phyloP scores from a whole-genome alignment of 2,329 filamentous ascomycete genomes.

The Exophiala mesophila region DNA sequence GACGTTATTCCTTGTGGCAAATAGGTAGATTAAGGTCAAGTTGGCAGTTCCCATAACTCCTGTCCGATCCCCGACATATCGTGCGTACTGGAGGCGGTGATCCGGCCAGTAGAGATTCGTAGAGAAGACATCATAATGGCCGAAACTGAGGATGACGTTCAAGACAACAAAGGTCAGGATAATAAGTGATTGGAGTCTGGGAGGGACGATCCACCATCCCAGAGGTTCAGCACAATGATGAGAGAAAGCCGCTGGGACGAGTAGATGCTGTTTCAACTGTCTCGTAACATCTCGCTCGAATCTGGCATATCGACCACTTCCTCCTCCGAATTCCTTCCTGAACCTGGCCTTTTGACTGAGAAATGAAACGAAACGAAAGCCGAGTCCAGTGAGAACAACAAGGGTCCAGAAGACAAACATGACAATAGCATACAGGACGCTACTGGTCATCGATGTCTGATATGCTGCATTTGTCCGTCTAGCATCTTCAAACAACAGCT shows the following conservation, averaged over 20 bases:
- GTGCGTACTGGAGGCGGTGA: not conserved
- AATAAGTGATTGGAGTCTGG: slow-evolving; percentile 13
- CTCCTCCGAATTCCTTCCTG: too few relatives aligned
- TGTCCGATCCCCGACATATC: not conserved
- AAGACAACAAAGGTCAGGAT: slow-evolving; percentile 8
- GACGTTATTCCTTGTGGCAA: slow-evolving; percentile 36
- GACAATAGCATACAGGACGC: not conserved
- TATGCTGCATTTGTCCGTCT: not conserved
- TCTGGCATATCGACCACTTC: too few relatives aligned
- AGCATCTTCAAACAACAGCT: not conserved
- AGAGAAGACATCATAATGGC: slow-evolving; percentile 42
- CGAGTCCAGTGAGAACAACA: not conserved
- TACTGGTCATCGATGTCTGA: not conserved
- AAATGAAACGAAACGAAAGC: not conserved
- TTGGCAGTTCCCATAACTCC: slow-evolving; percentile 29
- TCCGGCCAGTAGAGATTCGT: slow-evolving; percentile 37
- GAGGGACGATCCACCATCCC: slow-evolving; percentile 10
- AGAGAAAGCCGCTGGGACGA: slow-evolving; percentile 5
- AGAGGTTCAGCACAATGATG: slow-evolving; percentile 9
- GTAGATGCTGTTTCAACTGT: not conserved
- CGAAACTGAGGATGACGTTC: slow-evolving; percentile 34
- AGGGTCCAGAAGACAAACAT: not conserved
- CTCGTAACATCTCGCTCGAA: not conserved
- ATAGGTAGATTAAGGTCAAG: slow-evolving; percentile 31
- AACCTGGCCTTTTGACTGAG: not conserved